phyloP scores from a whole-genome alignment of 208 protist genomes.

The Leishmania guyanensis region DNA sequence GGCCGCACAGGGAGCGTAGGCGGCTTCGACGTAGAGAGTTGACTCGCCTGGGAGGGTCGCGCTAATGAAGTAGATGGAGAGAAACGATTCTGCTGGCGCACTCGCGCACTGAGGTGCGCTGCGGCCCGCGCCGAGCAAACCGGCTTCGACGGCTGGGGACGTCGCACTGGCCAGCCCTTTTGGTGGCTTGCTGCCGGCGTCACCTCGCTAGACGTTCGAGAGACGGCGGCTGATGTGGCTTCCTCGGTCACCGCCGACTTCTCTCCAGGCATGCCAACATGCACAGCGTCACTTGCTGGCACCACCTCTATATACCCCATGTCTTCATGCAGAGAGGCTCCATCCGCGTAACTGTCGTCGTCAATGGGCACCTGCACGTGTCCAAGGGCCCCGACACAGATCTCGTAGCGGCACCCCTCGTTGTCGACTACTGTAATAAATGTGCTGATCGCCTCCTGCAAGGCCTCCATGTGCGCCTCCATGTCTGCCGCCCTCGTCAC shows the following conservation, averaged over 20 bases:
- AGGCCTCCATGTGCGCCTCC: slow-evolving; percentile 44
- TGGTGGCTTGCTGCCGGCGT: not conserved
- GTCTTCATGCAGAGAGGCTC: not conserved
- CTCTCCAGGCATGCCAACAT: not conserved
- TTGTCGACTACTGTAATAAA: slow-evolving; percentile 89
- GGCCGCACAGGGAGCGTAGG: slow-evolving; percentile 23
- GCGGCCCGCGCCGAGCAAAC: not conserved
- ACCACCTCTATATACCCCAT: not conserved
- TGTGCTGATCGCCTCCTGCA: slow-evolving; percentile 65
- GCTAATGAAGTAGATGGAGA: not conserved
- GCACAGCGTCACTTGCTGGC: not conserved
- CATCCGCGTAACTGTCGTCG: slow-evolving; percentile 20
- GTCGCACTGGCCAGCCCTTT: not conserved
- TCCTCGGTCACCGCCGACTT: not conserved
- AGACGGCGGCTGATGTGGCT: not conserved
- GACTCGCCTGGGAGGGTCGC: not conserved
- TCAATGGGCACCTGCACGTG: slow-evolving; percentile 60
- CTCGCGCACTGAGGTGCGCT: not conserved
- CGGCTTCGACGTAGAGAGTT: not conserved
- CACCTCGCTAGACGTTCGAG: not conserved
- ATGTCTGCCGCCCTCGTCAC: slow-evolving; percentile 27
- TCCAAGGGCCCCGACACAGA: slow-evolving; percentile 51
- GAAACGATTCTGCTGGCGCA: not conserved
- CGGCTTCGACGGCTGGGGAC: not conserved
- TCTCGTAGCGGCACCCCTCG: slow-evolving; percentile 72